Evolutionary conservation across 176 grass and related monocot species (phyloP).

Genomic region (Saccharum officinarum): DNA sequence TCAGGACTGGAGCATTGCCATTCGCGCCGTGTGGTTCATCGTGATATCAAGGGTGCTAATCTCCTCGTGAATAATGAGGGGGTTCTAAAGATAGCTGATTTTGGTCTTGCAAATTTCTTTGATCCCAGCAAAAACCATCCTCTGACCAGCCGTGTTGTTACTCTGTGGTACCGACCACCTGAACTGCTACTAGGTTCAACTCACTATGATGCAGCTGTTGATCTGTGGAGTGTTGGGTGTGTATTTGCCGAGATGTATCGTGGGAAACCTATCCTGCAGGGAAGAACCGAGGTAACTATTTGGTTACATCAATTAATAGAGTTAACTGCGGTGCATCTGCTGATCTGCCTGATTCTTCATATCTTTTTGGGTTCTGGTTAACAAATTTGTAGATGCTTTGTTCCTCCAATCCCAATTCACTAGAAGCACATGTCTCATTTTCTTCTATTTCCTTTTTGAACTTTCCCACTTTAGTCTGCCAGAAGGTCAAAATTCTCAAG

Average conservation of each 20-base stretch:
- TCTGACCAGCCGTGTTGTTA: constrained; percentile 94
- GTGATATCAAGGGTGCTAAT: constrained; percentile 98
- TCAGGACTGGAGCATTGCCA: constrained; percentile 89
- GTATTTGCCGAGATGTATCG: constrained; percentile 91
- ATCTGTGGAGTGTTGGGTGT: constrained; percentile 96
- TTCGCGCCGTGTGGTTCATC: constrained; percentile 70
- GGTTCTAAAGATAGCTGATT: constrained; percentile 94
- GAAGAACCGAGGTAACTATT: constrained; percentile 90
- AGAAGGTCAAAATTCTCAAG: background rate
- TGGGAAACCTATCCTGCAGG: constrained; percentile 81
- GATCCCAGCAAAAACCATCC: constrained; percentile 58
- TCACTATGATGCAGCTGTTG: constrained; percentile 86
- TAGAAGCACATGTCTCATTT: background rate
- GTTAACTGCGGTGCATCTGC: background rate
- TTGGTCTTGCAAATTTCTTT: constrained; percentile 90
- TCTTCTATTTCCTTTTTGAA: background rate
- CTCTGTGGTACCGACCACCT: constrained; percentile 96
- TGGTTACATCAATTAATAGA: background rate
- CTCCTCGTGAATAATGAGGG: constrained; percentile 92
- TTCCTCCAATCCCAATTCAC: background rate
- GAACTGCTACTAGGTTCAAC: constrained; percentile 94
- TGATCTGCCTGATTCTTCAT: background rate
- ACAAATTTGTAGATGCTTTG: background rate
- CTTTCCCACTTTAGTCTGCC: background rate
- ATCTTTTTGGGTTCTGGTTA: background rate